Conservation (phyloP, 2,329 filamentous ascomycete genomes). For the Spiromastix sp. region DNA sequence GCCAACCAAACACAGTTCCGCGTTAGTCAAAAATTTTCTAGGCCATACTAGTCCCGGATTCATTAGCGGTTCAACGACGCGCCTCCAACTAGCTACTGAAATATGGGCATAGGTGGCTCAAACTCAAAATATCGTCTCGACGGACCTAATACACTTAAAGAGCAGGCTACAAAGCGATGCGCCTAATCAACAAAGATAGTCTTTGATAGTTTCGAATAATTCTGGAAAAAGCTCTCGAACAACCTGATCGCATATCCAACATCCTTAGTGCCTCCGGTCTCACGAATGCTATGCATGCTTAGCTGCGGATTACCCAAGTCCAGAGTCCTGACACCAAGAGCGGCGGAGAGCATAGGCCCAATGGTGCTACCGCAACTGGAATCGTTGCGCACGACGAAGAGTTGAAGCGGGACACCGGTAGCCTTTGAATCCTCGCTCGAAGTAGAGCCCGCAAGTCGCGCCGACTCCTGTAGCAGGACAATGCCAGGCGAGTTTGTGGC, state of each 20-base stretch:
- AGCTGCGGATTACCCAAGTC: constrained; percentile 91
- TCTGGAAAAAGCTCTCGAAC: constrained; percentile 77
- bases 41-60: no score
- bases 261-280: constrained; percentile 81
- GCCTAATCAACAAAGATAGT: constrained; percentile 81
- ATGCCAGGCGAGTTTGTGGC: constrained; percentile 95
- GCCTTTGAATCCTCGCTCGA: constrained; percentile 38
- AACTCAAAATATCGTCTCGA: no score
- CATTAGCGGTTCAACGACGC: no score
- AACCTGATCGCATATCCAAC: constrained; percentile 76
- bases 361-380: constrained; percentile 92
- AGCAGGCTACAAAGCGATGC: no score
- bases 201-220: constrained; percentile 71
- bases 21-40: no score
- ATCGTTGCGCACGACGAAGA: constrained; percentile 95
- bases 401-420: constrained; percentile 70
- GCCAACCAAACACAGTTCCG: no score
- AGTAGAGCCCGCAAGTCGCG: constrained; percentile 39
- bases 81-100: no score
- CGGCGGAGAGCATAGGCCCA: constrained; percentile 87
- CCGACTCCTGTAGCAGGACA: constrained; percentile 80
- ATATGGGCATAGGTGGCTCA: no score
- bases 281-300: constrained; percentile 93
- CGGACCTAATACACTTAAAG: no score
- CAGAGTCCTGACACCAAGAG: constrained; percentile 75